Percentiles rank a stretch among this genome's conserved stretches.
Conservation (phyloP, 1,284 basidiomycete genomes). For the Microbotryomycetes sp. region DNA sequence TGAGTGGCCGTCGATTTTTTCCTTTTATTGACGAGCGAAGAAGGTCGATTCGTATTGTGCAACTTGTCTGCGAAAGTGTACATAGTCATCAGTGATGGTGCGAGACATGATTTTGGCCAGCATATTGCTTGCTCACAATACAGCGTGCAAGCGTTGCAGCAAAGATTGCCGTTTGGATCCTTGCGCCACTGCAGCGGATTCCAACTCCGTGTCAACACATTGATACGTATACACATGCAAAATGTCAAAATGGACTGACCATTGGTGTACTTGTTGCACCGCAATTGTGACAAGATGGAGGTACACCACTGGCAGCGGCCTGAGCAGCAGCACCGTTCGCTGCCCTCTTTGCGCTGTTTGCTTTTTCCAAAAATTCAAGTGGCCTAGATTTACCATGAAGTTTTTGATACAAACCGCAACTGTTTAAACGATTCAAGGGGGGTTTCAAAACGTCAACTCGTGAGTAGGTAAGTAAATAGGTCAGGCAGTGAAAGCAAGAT, state of each 20-base stretch:
- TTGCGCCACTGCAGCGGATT: conserved; percentile 27
- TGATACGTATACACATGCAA: no score
- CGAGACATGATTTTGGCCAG: no score
- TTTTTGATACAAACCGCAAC: conserved; percentile 34
- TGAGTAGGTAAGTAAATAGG: neutral
- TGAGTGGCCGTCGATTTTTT: conserved; percentile 17
- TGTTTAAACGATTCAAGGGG: no score
- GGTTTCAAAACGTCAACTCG: no score
- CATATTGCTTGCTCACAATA: conserved; percentile 32
- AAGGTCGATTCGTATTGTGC: conserved; percentile 28
- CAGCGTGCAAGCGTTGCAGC: conserved; percentile 33
- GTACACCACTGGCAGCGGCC: conserved; percentile 19
- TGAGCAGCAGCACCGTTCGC: conserved; percentile 29
- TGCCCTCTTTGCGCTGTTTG: conserved; percentile 13
- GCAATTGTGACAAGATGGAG: conserved; percentile 33
- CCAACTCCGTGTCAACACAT: no score
- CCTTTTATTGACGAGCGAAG: conserved; percentile 24
- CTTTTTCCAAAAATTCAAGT: conserved; percentile 23
- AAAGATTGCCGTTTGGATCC: conserved; percentile 23
- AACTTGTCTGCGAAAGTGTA: conserved; percentile 21
- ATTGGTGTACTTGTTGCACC: conserved; percentile 32
- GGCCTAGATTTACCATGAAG: conserved; percentile 31
- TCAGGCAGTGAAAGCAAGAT: neutral
- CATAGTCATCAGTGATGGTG: neutral
- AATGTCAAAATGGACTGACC: no score